Percentiles rank a stretch among this genome's conserved stretches.
Evolutionary conservation across 2,329 filamentous ascomycete genomes (phyloP).

Genomic region (Phyllosticta paracitricarpa): DNA sequence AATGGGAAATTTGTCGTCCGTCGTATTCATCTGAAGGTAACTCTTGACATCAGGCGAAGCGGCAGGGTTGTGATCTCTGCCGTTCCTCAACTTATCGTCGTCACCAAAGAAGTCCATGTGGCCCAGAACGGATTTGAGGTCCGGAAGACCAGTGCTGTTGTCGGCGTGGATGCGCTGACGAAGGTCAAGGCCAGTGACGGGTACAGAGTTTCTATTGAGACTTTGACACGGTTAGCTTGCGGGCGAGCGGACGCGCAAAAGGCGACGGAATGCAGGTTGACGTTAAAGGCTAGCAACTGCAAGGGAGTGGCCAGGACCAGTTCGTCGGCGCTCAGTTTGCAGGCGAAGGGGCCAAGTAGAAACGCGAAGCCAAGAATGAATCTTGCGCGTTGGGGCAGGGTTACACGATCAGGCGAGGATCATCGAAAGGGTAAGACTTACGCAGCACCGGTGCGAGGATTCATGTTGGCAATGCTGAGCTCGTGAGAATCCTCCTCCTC

Average conservation of each 20-base stretch:
- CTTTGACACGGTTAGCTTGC: conserved; percentile 36
- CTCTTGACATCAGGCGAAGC: conserved; percentile 57
- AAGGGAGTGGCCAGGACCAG: conserved; percentile 6
- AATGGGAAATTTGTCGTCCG: conserved; percentile 80
- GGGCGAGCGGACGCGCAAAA: conserved; percentile 12
- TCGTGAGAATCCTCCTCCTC: conserved; percentile 81
- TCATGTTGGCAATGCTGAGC: conserved; percentile 39
- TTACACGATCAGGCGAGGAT: background rate
- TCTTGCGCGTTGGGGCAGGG: background rate
- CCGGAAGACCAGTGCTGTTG: conserved; percentile 28
- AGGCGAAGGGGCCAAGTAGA: conserved; percentile 3
- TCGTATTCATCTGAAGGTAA: conserved; percentile 60
- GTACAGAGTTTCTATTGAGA: conserved; percentile 88
- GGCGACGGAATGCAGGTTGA: conserved; percentile 16
- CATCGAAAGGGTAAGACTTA: conserved; percentile 45
- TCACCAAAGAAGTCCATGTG: conserved; percentile 81
- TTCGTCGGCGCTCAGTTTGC: background rate
- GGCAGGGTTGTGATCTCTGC: conserved; percentile 38
- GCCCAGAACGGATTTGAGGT: conserved; percentile 50
- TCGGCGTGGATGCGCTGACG: conserved; percentile 40
- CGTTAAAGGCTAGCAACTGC: conserved; percentile 5
- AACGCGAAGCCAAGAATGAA: conserved; percentile 6
- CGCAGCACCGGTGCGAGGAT: conserved; percentile 51
- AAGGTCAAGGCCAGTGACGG: conserved; percentile 59
- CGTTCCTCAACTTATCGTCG: conserved; percentile 44